Conservation (phyloP, 306 rosid species). For the Amphicarpaea edgeworthii region DNA sequence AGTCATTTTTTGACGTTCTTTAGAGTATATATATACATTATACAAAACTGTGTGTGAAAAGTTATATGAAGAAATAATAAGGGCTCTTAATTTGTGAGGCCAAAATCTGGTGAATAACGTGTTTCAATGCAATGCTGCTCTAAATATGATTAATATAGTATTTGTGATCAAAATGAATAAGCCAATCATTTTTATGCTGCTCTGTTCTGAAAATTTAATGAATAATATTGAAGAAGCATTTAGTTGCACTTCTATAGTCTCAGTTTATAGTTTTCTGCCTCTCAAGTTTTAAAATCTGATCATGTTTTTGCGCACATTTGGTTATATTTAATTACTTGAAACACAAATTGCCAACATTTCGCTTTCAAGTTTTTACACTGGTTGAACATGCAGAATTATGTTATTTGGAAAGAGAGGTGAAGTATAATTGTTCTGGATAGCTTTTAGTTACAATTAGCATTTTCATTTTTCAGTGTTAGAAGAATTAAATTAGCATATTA, state of each 20-base stretch:
- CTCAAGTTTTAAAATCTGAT: not conserved
- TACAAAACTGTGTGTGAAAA: not conserved
- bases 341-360: not conserved
- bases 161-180: not conserved
- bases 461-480: no score
- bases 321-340: not conserved
- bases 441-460: not conserved
- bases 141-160: conserved; percentile 15
- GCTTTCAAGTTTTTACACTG: conserved; percentile 8
- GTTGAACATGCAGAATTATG: not conserved
- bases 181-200: not conserved
- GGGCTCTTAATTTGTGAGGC: not conserved
- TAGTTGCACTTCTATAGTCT: not conserved
- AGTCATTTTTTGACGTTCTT: not conserved
- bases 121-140: not conserved
- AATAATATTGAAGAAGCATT: not conserved
- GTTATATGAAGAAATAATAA: conserved; percentile 1
- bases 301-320: not conserved
- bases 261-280: not conserved
- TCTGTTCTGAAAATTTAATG: not conserved
- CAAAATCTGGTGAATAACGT: conserved; percentile 1
- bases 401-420: not conserved
- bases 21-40: not conserved
- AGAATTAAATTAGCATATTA: no score
- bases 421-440: not conserved